A percentile compares a stretch with the other conserved stretches of the same genome.
Evolutionary conservation across 108 stramenopile genomes (phyloP).

Genomic region (Cylindrotheca fusiformis): DNA sequence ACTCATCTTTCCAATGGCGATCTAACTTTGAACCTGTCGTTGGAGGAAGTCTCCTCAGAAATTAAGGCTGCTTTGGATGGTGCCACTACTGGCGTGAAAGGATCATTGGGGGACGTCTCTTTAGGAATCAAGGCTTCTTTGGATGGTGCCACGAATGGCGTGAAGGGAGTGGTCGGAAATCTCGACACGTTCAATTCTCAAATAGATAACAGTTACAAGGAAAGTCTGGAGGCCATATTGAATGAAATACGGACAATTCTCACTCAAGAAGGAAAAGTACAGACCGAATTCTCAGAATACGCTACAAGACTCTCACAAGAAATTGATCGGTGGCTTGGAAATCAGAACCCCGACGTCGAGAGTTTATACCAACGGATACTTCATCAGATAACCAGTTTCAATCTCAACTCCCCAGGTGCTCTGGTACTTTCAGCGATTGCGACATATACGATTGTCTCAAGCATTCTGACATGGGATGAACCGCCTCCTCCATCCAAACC

Average conservation of each 20-base stretch:
- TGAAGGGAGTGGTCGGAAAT: constrained; percentile 1
- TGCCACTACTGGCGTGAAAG: too few relatives aligned
- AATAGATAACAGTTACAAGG: neutral
- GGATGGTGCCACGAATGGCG: constrained; percentile 1
- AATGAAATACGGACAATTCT: neutral
- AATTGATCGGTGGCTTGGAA: constrained; percentile 7
- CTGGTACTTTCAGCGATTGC: constrained; percentile 2
- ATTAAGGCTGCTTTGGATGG: too few relatives aligned
- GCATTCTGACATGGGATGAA: constrained; percentile 21
- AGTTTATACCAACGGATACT: neutral
- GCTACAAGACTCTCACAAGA: constrained; percentile 3
- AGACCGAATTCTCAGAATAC: constrained; percentile 3
- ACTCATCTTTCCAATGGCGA: too few relatives aligned
- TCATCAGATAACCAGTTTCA: neutral
- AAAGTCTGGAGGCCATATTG: neutral
- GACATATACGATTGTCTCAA: constrained; percentile 9
- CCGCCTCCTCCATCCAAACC: constrained; percentile 34
- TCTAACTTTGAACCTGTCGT: too few relatives aligned
- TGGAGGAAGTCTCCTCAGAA: too few relatives aligned
- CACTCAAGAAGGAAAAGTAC: neutral
- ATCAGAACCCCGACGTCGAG: constrained; percentile 7
- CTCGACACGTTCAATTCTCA: constrained; percentile 1
- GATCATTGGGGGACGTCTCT: too few relatives aligned
- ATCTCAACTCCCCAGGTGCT: constrained; percentile 18
- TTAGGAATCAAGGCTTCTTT: too few relatives aligned